Evolutionary conservation across 2,329 filamentous ascomycete species (phyloP), one percentile per base, ranked within the genome.

Genomic region (Cytospora schulzeri): DNA sequence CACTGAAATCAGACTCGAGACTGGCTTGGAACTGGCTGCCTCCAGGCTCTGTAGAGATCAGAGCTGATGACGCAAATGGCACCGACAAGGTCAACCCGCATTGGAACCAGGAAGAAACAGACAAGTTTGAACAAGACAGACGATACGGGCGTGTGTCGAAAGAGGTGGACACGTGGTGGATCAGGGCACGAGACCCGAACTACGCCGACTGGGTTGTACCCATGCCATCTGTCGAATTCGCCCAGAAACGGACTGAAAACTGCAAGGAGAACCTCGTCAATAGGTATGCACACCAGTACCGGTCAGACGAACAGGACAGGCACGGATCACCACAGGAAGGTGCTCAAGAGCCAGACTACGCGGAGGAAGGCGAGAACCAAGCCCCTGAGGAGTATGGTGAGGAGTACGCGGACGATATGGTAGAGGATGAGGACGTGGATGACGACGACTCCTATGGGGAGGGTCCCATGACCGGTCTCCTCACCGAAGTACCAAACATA

Each of bases 401-500:
- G 38, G 78, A 81, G 35, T 74, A 75, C 41, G 76, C 73, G 33
- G 75, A 77, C 68, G 53, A 85, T 29, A 81, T 85, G 70, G 84
- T 88, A 62, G 87, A 90, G 26, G 83, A 86, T n/a, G 88, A 90
- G 59, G 87, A 89, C 55, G 84, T 84, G 17, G 86, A 89, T 62
- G 91, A 93, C 66, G 90, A 93, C 71, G 89, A 92, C 68, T 91
- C 90, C n/a, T 91, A 91, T 69, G 88, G 85, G 19, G 89, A 93
- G 69, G 91, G 91, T 4, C 90, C 91, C 26, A 84, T 91, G 73
- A 90, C 92, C 22, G 94, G 94, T 15, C 80, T 98, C 17, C 80
- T 98, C 62, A 97, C 94, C 0, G 94, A 98, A 74, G 92, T 98
- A 15, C 94, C 94, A 33, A 91, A 98, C 69, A 96, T 97, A 45